These are phyloP conservation scores for Nothomitra cinnamomea DNA, from an alignment of 2,329 filamentous ascomycete genomes.

Conservation along the genomic window DNA sequence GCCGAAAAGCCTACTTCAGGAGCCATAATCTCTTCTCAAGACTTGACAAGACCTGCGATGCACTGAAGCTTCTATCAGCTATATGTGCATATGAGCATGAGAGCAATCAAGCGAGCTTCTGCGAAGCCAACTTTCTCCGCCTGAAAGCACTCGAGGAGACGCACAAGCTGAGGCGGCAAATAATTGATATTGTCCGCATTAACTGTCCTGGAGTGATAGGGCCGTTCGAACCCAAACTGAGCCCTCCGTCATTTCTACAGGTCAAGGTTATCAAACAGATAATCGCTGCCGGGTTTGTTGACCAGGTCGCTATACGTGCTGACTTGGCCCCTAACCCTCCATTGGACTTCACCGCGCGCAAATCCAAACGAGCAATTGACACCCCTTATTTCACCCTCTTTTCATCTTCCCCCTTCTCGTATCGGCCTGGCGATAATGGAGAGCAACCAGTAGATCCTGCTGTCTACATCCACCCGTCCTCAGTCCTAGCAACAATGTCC, in stretches of 20 bases:
- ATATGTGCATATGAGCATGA: constrained; percentile 75
- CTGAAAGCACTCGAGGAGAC: constrained; percentile 79
- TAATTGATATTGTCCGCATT: constrained; percentile 61
- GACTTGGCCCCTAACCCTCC: constrained; percentile 65
- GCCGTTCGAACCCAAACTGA: constrained; percentile 20
- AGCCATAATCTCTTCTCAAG: constrained; percentile 65
- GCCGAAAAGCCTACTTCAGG: constrained; percentile 47
- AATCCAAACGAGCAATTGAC: constrained; percentile 73
- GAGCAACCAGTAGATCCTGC: constrained; percentile 38
- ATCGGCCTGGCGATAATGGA: constrained; percentile 9
- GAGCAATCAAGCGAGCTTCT: constrained; percentile 50
- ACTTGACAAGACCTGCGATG: constrained; percentile 70
- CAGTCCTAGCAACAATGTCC: constrained; percentile 54
- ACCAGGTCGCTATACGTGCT: constrained; percentile 82
- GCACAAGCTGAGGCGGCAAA: constrained; percentile 63
- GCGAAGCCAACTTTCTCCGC: constrained; percentile 66
- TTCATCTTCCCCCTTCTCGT: constrained; percentile 27
- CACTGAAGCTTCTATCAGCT: constrained; percentile 76
- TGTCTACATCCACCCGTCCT: constrained; percentile 79
- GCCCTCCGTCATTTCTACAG: constrained; percentile 10
- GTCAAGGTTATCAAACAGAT: constrained; percentile 77
- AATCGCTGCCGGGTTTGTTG: constrained; percentile 79
- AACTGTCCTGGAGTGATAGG: constrained; percentile 41
- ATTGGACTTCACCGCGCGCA: constrained; percentile 28
- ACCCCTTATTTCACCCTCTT: constrained; percentile 81